Evolutionary conservation across 768 basidiomycete species (phyloP), one percentile per base, ranked within the genome.

Genomic region (Bullera alba): DNA sequence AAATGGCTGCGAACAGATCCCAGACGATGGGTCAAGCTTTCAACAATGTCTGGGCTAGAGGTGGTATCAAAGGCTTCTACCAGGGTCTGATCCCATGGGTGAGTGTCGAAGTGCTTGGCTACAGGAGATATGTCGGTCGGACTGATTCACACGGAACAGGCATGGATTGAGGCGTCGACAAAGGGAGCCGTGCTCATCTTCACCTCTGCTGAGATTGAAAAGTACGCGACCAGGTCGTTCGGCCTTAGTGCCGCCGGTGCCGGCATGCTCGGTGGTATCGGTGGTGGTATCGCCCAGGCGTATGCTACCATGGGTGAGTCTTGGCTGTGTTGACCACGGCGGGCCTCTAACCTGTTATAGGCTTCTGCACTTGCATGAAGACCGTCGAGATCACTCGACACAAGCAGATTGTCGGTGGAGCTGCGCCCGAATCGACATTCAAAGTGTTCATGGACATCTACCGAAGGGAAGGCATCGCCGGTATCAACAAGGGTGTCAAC

Each of bases 81-180:
- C 95, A 99, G 74, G 95, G 95, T 59, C 81, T 99, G 54, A 97
- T 97, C 69, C 95, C 95, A 67, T 99, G 95, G 93, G 91, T 90
- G 64, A 54, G 83, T 64, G 2, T 34, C 32, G 10, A 10, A 34
- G n/a, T n/a, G n/a, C n/a, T n/a, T n/a, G n/a, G 37, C 37, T 12
- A 10, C 19, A 21, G 10, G 12, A 39, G 12, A 10, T 10, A 10
- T 43, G 23, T 43, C 15, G 28, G 23, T 28, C 6, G 42, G 27
- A 28, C 42, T 21, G 6, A 21, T 21, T 43, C 10, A 43, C 37
- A 21, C 28, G 21, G 27, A n/a, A 14, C 56, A 95, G 91, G 95
- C 95, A 30, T 97, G 95, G 95, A 93, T 99, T 64, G 95, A 99
- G 73, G 95, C 95, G 8, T 95, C 92, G 4, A 97, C 95, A 0